A percentile compares a stretch with the other conserved stretches of the same genome.
Conservation (phyloP, 1,284 basidiomycete genomes). For the Cystobasidium pallidum region DNA sequence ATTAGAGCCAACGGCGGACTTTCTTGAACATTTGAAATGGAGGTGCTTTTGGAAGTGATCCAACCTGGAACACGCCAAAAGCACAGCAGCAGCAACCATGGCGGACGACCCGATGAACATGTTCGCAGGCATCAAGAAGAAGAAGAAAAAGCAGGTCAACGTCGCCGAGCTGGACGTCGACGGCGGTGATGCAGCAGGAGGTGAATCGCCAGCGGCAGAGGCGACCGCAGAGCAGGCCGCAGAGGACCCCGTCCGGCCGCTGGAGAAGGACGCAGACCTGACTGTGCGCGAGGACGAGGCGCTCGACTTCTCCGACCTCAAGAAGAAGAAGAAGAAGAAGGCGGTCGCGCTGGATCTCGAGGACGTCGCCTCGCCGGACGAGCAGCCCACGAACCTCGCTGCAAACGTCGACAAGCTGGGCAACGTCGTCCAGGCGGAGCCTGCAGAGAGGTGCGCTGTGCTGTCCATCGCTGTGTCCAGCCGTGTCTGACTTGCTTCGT, state of each 20-base stretch:
- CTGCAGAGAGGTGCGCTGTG: slow-evolving; percentile 45
- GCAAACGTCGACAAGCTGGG: slow-evolving; percentile 39
- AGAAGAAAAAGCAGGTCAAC: slow-evolving; percentile 58
- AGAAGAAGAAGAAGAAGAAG: slow-evolving; percentile 75
- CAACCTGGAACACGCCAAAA: background rate
- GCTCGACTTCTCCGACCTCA: slow-evolving; percentile 76
- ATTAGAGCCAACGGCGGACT: no score
- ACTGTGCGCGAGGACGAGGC: slow-evolving; percentile 49
- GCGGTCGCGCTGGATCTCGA: slow-evolving; percentile 71
- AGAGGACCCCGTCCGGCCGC: slow-evolving; percentile 39
- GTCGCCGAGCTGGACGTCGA: slow-evolving; percentile 60
- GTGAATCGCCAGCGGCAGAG: slow-evolving; percentile 41
- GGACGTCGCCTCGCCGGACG: slow-evolving; percentile 48
- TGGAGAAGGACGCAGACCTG: slow-evolving; percentile 34
- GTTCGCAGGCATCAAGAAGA: slow-evolving; percentile 62
- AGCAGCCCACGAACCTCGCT: slow-evolving; percentile 34
- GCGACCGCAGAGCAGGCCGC: slow-evolving; percentile 25
- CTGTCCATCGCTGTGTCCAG: no score
- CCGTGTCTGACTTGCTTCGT: background rate
- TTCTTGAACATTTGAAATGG: background rate
- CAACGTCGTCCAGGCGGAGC: slow-evolving; percentile 38
- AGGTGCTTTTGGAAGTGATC: background rate
- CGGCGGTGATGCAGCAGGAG: slow-evolving; percentile 53
- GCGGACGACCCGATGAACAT: slow-evolving; percentile 53
- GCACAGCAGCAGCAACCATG: slow-evolving; percentile 22